Evolutionary conservation across 2,329 filamentous ascomycete genomes (phyloP).

Genomic region (Sporothrix sp.): DNA sequence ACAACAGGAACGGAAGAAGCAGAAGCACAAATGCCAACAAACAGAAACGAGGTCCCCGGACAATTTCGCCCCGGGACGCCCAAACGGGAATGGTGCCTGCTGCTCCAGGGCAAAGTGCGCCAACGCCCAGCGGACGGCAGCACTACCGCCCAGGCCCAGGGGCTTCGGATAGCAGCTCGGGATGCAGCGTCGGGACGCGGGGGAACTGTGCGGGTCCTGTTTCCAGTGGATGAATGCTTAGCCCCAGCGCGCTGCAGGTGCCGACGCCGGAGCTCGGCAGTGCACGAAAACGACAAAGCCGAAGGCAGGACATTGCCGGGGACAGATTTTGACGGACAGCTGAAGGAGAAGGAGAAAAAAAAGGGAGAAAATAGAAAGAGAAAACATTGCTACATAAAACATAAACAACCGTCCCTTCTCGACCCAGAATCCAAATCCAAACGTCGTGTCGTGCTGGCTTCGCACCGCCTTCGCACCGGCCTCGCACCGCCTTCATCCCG

Average conservation of each 20-base stretch:
- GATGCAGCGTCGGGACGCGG: slow-evolving; percentile 7
- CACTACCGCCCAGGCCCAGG: neutral
- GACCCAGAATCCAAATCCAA: no score
- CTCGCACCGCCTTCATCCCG: no score
- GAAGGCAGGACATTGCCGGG: neutral
- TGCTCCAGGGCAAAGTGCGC: no score
- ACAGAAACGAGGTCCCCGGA: neutral
- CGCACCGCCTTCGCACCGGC: no score
- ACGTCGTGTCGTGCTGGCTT: no score
- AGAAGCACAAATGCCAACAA: neutral
- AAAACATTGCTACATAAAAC: neutral
- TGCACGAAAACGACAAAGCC: slow-evolving; percentile 2
- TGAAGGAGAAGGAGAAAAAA: neutral
- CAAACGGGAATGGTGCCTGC: no score
- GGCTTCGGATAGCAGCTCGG: neutral
- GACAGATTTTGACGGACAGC: neutral
- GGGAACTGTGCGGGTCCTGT: slow-evolving; percentile 4
- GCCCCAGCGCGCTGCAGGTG: neutral
- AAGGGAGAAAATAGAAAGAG: neutral
- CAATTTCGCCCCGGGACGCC: no score
- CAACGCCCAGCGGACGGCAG: neutral
- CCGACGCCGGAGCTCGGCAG: slow-evolving; percentile 3
- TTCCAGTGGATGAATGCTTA: slow-evolving; percentile 1
- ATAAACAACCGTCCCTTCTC: no score
- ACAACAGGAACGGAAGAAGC: neutral